Evolutionary conservation across 352 stramenopile species (phyloP), one percentile per base, ranked within the genome.

Genomic region (Achlya hypogyna): DNA sequence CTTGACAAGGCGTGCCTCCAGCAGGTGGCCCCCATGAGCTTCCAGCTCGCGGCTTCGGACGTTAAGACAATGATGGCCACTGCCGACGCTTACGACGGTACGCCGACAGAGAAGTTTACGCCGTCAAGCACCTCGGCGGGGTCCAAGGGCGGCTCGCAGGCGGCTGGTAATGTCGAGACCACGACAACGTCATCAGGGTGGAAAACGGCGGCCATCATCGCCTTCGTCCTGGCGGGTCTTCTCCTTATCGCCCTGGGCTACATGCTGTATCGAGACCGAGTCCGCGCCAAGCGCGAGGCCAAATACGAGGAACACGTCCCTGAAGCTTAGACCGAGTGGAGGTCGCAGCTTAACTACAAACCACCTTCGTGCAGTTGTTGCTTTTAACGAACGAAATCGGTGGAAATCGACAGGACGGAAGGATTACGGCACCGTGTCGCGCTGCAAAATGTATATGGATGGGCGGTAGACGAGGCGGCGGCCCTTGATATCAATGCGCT

Each of bases 1-100:
- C 35, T 86, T n/a, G 77, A 86, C 69, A 75, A 69, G n/a, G 74
- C 76, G 0, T 88, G 80, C 52, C 62, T 85, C 27, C 43, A 29
- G 9, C n/a, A 71, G 12, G 73, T 82, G 68, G 67, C 72, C 5
- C 38, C 43, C 9, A 69, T 84, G 32, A 75, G 25, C 51, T 72
- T 84, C 18, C 71, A 56, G 2, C 27, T 75, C 2, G n/a, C 49
- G 18, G 22, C 67, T 14, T 43, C 59, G 18, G n/a, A 62, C 23
- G 40, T 9, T 31, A 20, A 53, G 38, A 18, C n/a, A 8, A 73
- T 76, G 28, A 67, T 88, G 43, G 77, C 76, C 51, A 76, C 75
- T 12, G 53, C 62, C 0, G 68, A 84, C 35, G 65, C 63, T 0
- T 80, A 84, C 27, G 71, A 84, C 16, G 79, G 78, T 5, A 69